Evolutionary conservation across 345 rosid genomes (phyloP).

Genomic region (Ceriops zippeliana): DNA sequence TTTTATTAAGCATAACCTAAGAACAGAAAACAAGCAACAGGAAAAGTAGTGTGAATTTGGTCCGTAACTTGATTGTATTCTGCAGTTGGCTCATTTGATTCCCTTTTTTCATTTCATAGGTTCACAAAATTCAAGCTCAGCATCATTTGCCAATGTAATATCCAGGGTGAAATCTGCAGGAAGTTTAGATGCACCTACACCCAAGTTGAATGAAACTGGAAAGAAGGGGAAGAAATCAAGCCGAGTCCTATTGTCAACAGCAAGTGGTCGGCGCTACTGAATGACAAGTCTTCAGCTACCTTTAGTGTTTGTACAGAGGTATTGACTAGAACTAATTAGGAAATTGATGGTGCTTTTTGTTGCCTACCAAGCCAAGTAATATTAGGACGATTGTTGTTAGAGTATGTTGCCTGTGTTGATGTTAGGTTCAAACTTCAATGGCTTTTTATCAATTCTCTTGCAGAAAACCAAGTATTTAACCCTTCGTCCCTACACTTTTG

Average conservation of each 20-base stretch:
- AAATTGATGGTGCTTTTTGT: too few species aligned
- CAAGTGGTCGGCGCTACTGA: conserved; percentile 78
- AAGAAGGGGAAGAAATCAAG: conserved; percentile 75
- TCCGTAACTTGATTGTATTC: not conserved
- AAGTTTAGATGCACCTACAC: conserved; percentile 28
- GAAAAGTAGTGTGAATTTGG: not conserved
- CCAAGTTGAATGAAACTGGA: conserved; percentile 48
- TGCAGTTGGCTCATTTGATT: not conserved
- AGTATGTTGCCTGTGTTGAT: too few species aligned
- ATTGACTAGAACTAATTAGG: not conserved
- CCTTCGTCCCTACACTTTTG: too few species aligned
- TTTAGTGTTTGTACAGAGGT: not conserved
- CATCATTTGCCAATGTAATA: conserved; percentile 77
- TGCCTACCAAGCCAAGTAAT: too few species aligned
- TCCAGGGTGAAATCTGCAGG: conserved; percentile 47
- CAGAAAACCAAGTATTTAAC: too few species aligned
- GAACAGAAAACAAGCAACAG: not conserved
- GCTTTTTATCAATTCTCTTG: too few species aligned
- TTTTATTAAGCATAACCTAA: not conserved
- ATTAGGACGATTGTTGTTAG: too few species aligned
- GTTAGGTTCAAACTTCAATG: too few species aligned
- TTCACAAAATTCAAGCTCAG: conserved; percentile 42
- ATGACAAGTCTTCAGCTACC: not conserved
- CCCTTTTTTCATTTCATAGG: conserved; percentile 32
- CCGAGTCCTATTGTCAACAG: conserved; percentile 78